These are phyloP conservation scores for Penicillium waksmanii DNA, from an alignment of 495 filamentous ascomycete species.

Conservation along the genomic window DNA sequence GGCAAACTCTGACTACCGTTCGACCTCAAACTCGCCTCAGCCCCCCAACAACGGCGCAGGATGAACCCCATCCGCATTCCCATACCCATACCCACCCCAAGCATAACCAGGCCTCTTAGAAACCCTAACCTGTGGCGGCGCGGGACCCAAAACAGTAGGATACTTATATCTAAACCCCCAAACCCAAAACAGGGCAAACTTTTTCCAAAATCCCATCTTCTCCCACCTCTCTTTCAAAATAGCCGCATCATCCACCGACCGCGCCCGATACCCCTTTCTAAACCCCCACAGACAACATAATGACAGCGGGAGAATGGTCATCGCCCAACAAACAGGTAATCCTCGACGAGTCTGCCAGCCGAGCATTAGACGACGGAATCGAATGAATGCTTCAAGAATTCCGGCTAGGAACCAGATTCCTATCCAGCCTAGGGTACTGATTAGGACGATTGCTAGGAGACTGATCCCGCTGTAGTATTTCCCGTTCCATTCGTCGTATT, in stretches of 20 bases:
- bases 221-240: slow-evolving; percentile 49
- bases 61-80: not conserved
- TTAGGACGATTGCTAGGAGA: slow-evolving; percentile 35
- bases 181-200: slow-evolving; percentile 50
- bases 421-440: slow-evolving; percentile 40
- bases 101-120: slow-evolving; percentile 28
- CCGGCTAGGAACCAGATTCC: slow-evolving; percentile 50
- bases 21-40: no score
- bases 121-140: slow-evolving; percentile 30
- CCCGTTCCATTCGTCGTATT: slow-evolving; percentile 28
- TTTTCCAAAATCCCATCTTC: slow-evolving; percentile 35
- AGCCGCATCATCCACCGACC: slow-evolving; percentile 44
- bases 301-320: slow-evolving; percentile 37
- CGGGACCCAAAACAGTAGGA: slow-evolving; percentile 40
- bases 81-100: not conserved
- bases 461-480: slow-evolving; percentile 35
- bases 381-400: slow-evolving; percentile 52
- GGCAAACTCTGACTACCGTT: no score
- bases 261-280: slow-evolving; percentile 41
- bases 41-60: no score
- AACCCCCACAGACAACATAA: slow-evolving; percentile 46
- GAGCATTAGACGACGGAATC: slow-evolving; percentile 56
- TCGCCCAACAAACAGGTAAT: slow-evolving; percentile 51
- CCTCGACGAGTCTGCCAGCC: slow-evolving; percentile 52
- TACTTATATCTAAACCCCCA: slow-evolving; percentile 57